Base-by-base conservation (phyloP, 192 early-diverging fungal species). In the Coemansia sp. region DNA sequence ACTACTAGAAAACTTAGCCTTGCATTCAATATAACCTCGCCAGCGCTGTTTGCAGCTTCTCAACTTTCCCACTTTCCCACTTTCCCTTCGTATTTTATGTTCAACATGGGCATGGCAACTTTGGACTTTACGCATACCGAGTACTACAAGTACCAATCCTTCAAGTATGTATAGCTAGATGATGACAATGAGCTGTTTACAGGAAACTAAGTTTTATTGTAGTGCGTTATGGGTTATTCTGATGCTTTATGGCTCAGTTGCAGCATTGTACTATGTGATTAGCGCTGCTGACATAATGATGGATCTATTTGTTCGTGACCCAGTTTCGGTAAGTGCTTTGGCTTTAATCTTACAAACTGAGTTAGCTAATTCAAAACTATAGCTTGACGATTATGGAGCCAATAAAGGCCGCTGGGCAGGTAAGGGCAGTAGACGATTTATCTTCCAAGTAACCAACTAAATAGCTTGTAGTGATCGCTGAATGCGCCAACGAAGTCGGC, bases 401-500 rank as follows among this genome's bases (percentile, higher is more conserved):
- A 37, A 53, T 30, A 61, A 76, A 21, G 79, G 79, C 9, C 57
- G 48, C 19, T 80, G 79, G 79, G 79, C 79, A 63, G 88, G 72
- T 69, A 76, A 48, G 63, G 16, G 16, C 1, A 3, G 18, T 13
- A 6, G 3, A 11, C 36, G 4, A 26, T 26, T 26, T 26, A 4
- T 26, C 23, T 26, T 26, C 23, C 23, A 26, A 26, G 23, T 26
- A 26, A 26, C 23, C 23, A 26, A 4, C 23, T 26, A 26, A 16
- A 30, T 44, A 6, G 16, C 11, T 4, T 54, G 38, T 76, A 76
- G 72, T 98, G 44, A 82, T 98, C 11, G 94, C 96, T 38, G 96
- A 93, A 50, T 93, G 92, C 23, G 91, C 93, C 13, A 94, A 95
- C 64, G 96, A 92, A 20, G 94, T 98, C 70, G 96, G 96, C 39